Percentiles rank a stretch among this genome's conserved stretches.
These are phyloP conservation scores for Psilocybe cyanescens DNA, from an alignment of 768 basidiomycete species.

Conservation along the genomic window DNA sequence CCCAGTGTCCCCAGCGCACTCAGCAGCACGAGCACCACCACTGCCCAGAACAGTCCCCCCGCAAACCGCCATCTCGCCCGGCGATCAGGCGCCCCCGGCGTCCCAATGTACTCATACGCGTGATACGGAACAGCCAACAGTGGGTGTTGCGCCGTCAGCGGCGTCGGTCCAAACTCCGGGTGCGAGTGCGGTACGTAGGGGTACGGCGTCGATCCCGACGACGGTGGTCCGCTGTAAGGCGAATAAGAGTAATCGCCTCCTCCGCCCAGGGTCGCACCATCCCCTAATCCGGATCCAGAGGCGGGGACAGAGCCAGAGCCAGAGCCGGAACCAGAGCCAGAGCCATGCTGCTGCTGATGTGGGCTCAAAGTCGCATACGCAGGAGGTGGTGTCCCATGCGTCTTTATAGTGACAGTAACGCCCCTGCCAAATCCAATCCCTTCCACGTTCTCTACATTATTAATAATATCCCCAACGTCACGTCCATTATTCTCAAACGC, in stretches of 20 bases:
- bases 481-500: not conserved
- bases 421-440: not conserved
- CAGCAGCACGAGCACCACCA: constrained; percentile 26
- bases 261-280: no score
- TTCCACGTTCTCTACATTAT: not conserved
- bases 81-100: constrained; percentile 33
- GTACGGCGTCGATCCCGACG: not conserved
- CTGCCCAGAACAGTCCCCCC: constrained; percentile 31
- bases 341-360: no score
- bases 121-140: constrained; percentile 27
- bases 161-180: constrained; percentile 25
- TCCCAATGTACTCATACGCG: constrained; percentile 42
- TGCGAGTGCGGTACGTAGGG: constrained; percentile 9
- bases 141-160: constrained; percentile 18
- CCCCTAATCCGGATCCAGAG: no score
- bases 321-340: no score
- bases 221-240: not conserved
- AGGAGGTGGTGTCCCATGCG: constrained; percentile 18
- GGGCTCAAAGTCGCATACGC: constrained; percentile 17
- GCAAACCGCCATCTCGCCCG: constrained; percentile 43
- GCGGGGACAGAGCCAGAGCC: no score
- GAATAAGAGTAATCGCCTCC: no score
- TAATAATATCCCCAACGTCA: not conserved
- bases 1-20: constrained; percentile 19
- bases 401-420: constrained; percentile 1